Conservation (phyloP, 331 rosid species). For the Telfairia occidentalis region DNA sequence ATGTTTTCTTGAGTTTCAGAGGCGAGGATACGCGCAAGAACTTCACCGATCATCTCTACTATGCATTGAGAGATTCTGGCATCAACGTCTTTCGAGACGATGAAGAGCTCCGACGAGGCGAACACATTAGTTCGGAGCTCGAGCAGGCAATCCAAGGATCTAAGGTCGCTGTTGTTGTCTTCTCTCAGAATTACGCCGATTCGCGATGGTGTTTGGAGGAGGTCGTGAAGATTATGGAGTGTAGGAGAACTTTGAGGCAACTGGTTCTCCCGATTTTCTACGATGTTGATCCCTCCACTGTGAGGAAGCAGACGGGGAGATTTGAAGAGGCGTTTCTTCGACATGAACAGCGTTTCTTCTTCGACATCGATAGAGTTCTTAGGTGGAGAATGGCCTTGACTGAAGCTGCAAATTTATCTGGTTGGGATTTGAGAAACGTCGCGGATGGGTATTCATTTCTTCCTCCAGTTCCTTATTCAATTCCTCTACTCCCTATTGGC, state of each 20-base stretch:
- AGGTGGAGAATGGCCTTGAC: neutral
- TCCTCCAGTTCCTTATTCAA: too few species aligned
- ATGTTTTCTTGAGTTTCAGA: neutral
- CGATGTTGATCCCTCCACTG: constrained; percentile 1
- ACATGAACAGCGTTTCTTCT: neutral
- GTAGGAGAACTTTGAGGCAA: neutral
- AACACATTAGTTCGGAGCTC: neutral
- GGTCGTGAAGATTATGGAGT: neutral
- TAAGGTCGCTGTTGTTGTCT: neutral
- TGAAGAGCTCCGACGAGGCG: neutral
- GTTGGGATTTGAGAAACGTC: constrained; percentile 4
- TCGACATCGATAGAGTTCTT: neutral
- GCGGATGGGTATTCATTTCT: neutral
- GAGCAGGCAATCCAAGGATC: neutral
- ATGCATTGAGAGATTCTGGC: neutral
- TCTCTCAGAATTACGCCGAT: neutral
- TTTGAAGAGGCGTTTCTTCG: neutral
- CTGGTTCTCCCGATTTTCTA: neutral
- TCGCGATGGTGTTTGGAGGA: constrained; percentile 8
- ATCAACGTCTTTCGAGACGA: neutral
- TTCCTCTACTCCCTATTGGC: too few species aligned
- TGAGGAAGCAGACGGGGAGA: neutral
- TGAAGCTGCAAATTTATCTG: constrained; percentile 5
- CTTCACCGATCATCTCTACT: neutral
- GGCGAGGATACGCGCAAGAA: neutral